Base-by-base conservation (phyloP, 2,329 filamentous ascomycete genomes). In the Beauveria sp. region DNA sequence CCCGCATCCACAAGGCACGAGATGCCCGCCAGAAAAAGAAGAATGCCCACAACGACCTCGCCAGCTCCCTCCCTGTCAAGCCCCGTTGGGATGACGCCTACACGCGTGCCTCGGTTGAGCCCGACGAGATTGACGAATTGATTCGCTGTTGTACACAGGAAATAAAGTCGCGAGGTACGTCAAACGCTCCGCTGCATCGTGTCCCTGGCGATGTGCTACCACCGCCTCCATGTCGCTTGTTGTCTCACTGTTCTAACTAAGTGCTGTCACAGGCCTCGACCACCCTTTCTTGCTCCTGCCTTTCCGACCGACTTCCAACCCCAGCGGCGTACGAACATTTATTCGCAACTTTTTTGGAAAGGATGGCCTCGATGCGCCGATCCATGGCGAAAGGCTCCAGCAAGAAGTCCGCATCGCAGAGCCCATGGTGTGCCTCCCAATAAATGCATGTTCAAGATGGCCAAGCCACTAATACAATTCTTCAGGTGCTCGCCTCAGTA, bases 341-440 rank as follows among this genome's bases (percentile, higher is more conserved):
- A 83, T 99, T 68, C 88, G 91, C 70, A 92, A 93, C 76, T 98
- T 91, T 76, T 99, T 97, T 79, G 89, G 89, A 70, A 81, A 85
- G 63, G 73, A 81, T 79, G 89, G 89, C 70, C 81, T 84, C 62
- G 73, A 81, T 77, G 76, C 88, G 63, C 80, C 80, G 62, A 78
- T 88, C 42, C 82, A 79, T 52, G 92, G 92, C 50, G 87, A 92
- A 64, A 76, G 78, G 52, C 80, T 99, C 71, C 78, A 83, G 64
- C 92, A 95, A 73, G 95, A 99, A 77, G 79, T 99, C 67, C 90
- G 93, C 65, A 86, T 99, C 78, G 91, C 90, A 28, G 93, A 97
- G 75, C 92, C 93, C 63, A 91, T 96, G 88, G 93, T 97, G 81
- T 40, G 49, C 38, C 16, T 30, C 22, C 24, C 22, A 34, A 50